phyloP scores from a whole-genome alignment of 2,329 filamentous ascomycete genomes.

The Colletotrichum scovillei region DNA sequence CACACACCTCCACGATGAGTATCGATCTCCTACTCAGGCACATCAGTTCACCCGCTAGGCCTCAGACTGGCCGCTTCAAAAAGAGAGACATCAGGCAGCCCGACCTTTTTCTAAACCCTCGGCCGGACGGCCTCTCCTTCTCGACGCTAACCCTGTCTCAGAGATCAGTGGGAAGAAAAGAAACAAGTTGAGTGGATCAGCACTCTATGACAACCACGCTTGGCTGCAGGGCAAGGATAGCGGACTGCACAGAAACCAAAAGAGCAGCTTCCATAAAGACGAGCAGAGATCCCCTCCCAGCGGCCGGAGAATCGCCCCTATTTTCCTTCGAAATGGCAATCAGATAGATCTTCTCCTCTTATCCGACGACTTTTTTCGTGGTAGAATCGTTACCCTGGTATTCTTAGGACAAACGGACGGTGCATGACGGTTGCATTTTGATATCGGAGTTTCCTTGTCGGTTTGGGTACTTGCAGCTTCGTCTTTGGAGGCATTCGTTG shows the following conservation, averaged over 20 bases:
- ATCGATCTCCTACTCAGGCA: slow-evolving; percentile 11
- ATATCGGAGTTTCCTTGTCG: slow-evolving; percentile 29
- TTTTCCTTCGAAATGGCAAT: slow-evolving; percentile 7
- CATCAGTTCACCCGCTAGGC: slow-evolving; percentile 17
- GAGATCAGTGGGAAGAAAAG: slow-evolving; percentile 33
- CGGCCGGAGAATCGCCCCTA: neutral
- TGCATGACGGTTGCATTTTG: slow-evolving; percentile 30
- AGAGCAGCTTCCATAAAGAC: slow-evolving; percentile 29
- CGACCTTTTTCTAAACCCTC: slow-evolving; percentile 19
- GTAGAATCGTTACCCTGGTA: slow-evolving; percentile 25
- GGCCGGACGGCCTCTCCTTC: slow-evolving; percentile 16
- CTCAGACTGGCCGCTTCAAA: slow-evolving; percentile 16
- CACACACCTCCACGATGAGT: slow-evolving; percentile 12
- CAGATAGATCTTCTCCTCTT: slow-evolving; percentile 21
- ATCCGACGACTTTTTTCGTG: slow-evolving; percentile 4
- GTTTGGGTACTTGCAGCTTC: slow-evolving; percentile 32
- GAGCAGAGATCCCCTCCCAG: slow-evolving; percentile 16
- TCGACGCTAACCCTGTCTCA: slow-evolving; percentile 36
- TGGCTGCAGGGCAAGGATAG: slow-evolving; percentile 34
- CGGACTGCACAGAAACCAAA: slow-evolving; percentile 20
- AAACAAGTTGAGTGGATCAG: slow-evolving; percentile 31
- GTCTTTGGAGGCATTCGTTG: slow-evolving; percentile 9
- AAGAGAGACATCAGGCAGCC: slow-evolving; percentile 33
- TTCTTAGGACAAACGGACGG: slow-evolving; percentile 34
- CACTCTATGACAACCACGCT: slow-evolving; percentile 36